A percentile compares a stretch with the other conserved stretches of the same genome.
These are phyloP conservation scores for Ogataea nonfermentans DNA, from an alignment of 805 yeast genomes.

Conservation along the genomic window DNA sequence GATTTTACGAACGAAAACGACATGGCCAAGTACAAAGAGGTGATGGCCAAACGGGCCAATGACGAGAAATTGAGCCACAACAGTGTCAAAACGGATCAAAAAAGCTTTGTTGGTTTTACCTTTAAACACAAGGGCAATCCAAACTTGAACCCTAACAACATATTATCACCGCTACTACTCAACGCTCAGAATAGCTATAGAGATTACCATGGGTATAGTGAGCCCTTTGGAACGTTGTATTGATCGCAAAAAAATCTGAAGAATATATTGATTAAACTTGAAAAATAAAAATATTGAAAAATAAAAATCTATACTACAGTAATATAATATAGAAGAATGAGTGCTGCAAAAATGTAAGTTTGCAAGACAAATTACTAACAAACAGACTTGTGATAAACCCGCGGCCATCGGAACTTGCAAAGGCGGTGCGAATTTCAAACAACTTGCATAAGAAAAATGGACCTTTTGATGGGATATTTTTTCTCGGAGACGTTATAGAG, in stretches of 20 bases:
- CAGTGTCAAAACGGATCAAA: slow-evolving; percentile 54
- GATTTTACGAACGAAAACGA: slow-evolving; percentile 95
- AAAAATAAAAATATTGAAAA: slow-evolving; percentile 4
- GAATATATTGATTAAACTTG: not conserved
- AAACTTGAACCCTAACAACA: slow-evolving; percentile 41
- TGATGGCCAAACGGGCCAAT: slow-evolving; percentile 85
- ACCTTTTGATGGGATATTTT: slow-evolving; percentile 56
- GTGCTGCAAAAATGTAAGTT: slow-evolving; percentile 10
- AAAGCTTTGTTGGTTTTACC: slow-evolving; percentile 91
- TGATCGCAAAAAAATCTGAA: slow-evolving; percentile 8
- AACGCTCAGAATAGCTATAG: slow-evolving; percentile 25
- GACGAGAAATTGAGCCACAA: slow-evolving; percentile 77
- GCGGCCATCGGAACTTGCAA: slow-evolving; percentile 39
- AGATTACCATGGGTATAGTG: slow-evolving; percentile 28
- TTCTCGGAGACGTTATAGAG: slow-evolving; percentile 47
- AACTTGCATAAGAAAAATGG: slow-evolving; percentile 56
- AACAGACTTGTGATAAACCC: slow-evolving; percentile 46
- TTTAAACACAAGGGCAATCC: slow-evolving; percentile 79
- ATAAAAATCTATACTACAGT: not conserved
- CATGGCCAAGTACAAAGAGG: slow-evolving; percentile 97
- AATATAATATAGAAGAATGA: no score
- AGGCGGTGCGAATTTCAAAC: slow-evolving; percentile 45
- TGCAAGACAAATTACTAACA: not conserved
- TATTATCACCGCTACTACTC: slow-evolving; percentile 32
- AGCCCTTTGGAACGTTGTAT: slow-evolving; percentile 38